Evolutionary conservation across 2,329 filamentous ascomycete genomes (phyloP).

Genomic region (Colletotrichum sp.): DNA sequence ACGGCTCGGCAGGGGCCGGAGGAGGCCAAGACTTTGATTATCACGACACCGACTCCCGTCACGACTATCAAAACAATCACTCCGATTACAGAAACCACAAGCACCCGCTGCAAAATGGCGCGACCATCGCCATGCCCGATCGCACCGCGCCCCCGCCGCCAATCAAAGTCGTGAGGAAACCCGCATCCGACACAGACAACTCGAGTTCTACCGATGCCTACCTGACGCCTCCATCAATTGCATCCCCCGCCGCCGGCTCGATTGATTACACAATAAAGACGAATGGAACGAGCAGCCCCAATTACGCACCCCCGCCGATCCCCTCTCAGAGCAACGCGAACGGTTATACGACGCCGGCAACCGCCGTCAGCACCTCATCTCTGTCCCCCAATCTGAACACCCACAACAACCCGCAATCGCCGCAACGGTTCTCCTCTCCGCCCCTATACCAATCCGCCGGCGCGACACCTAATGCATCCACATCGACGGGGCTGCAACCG

Average conservation of each 20-base stretch:
- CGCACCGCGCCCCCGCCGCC: conserved; percentile 26
- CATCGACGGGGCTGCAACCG: conserved; percentile 57
- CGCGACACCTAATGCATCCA: conserved; percentile 38
- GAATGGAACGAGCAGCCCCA: conserved; percentile 27
- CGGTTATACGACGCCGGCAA: conserved; percentile 14
- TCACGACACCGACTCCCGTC: conserved; percentile 28
- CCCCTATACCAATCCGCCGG: conserved; percentile 55
- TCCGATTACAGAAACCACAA: conserved; percentile 31
- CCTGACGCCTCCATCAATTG: conserved; percentile 35
- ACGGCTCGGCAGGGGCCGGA: conserved; percentile 44
- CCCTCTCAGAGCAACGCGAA: conserved; percentile 23
- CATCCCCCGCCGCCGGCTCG: conserved; percentile 31
- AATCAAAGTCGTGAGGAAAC: conserved; percentile 10
- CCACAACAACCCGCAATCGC: conserved; percentile 31
- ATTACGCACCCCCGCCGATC: conserved; percentile 30
- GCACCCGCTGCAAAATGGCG: conserved; percentile 28
- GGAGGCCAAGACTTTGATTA: conserved; percentile 33
- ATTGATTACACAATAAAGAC: conserved; percentile 10
- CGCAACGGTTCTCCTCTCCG: conserved; percentile 70
- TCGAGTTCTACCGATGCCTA: conserved; percentile 35
- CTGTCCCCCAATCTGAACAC: conserved; percentile 24
- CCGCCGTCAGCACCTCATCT: neutral
- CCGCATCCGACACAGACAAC: conserved; percentile 25
- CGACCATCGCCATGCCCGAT: conserved; percentile 29
- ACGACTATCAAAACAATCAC: conserved; percentile 30